Evolutionary conservation across 2,329 filamentous ascomycete genomes (phyloP), one percentile per base, ranked within the genome.

Genomic region (Phialophora macrospora): DNA sequence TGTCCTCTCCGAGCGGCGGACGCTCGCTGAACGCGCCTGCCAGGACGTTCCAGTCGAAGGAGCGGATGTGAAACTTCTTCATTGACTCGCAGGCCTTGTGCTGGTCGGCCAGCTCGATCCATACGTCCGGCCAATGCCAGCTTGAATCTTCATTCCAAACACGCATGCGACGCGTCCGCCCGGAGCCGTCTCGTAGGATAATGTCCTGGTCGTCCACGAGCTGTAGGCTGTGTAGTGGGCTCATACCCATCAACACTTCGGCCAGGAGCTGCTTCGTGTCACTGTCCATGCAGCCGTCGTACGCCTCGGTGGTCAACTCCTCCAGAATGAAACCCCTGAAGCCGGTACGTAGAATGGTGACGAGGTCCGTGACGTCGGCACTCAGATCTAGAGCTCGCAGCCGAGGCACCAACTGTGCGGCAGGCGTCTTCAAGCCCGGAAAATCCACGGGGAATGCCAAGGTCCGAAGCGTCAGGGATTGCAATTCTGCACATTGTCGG

Each of bases 1-100:
- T 55, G 22, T 32, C 28, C 11, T 30, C 52, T 30, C 28, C 52
- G 14, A 30, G 26, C n/a, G 52, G 52, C 8, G 28, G 12, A 8
- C 28, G 28, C n/a, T 28, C 28, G 14, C 17, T 55, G 52, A 55
- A 34, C 5, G 52, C 52, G 0, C 28, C 52, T 14, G 52, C 52
- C 24, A 55, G 52, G n/a, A n/a, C 52, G 17, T 55, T 55, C 52
- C 52, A 55, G 52, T 55, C 52, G 52, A n/a, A 20, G 28, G 28
- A 55, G 17, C 52, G 52, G 17, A 55, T 34, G 24, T 17, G 28
- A 17, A 55, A 55, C 28, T 30, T 30, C 52, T 55, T 55, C 26
- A 55, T 55, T 8, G 52, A 32, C 12, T 55, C n/a, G n/a, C 28
- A 28, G 17, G 24, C 52, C 24, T 17, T 28, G 52, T 55, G n/a